Evolutionary conservation across 1,284 basidiomycete genomes (phyloP).

Genomic region (Leccinum fallax): DNA sequence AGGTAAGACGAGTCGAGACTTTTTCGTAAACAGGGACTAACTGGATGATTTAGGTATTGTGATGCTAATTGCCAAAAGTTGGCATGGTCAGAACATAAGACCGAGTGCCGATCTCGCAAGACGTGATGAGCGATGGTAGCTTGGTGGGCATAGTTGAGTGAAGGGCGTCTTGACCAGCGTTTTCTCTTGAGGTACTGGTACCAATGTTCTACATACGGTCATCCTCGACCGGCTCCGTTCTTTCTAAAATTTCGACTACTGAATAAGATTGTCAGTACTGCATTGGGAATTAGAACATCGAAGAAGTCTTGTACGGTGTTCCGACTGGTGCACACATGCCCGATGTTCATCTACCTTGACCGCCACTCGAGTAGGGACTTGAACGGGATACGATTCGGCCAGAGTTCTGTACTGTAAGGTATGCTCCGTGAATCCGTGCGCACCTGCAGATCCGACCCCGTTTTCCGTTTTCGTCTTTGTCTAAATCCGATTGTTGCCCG

Average conservation of each 20-base stretch:
- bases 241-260: background rate
- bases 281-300: background rate
- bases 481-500: no score
- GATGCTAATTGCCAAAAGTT: conserved; percentile 51
- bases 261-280: background rate
- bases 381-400: no score
- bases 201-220: no score
- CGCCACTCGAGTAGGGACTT: background rate
- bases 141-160: background rate
- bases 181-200: background rate
- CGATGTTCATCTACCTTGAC: background rate
- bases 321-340: background rate
- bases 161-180: background rate
- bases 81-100: conserved; percentile 52
- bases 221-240: background rate
- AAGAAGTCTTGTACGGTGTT: background rate
- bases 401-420: background rate
- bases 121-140: background rate
- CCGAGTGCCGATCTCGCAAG: conserved; percentile 33
- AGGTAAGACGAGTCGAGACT: conserved; percentile 32
- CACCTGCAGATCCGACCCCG: no score
- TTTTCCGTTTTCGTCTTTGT: no score
- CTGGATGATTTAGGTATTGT: conserved; percentile 44
- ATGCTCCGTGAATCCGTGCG: background rate
- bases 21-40: background rate